Base-by-base conservation (phyloP, 2,329 filamentous ascomycete genomes). In the Fusarium sulawesiense region DNA sequence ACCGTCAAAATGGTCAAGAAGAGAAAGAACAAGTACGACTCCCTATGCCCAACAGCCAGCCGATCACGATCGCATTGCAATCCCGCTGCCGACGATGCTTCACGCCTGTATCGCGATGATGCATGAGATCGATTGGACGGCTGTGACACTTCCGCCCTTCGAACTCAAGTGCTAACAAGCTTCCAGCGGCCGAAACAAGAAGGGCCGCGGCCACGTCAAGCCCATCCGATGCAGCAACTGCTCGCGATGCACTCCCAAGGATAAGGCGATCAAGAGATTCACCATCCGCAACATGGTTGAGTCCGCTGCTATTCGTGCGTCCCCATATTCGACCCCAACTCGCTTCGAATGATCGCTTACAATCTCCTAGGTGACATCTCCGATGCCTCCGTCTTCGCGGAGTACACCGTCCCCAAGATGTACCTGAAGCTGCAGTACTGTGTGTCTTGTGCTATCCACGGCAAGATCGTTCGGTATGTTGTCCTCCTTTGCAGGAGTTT, bases 381-480 rank as follows among this genome's bases (percentile, higher is more conserved):
- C 77, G 96, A 99, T 85, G 96, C 97, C 82, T 98, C 96, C 81
- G 96, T 99, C 86, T 99, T 98, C 88, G 85, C 92, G 81, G 96
- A 99, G 89, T 99, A 99, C 90, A 94, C 94, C 79, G 95, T 99
- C 82, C 96, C 96, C 87, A 99, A 99, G 93, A 99, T 99, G 97
- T 99, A 99, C 93, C 89, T 99, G 87, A 99, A 99, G 92, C 92
- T 99, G 85, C 96, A 99, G 89, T 99, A 99, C 93, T 99, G 96
- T 86, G 96, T 99, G 83, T 98, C 95, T 86, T 99, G 96, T 88
- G 96, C 96, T 82, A 99, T 99, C 78, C 96, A 99, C 90, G 96
- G 96, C 90, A 99, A 99, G 93, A 99, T 99, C 85, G 97, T 99
- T 86, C 95, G 96, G 95, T 98, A 96, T 86, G 94, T 90, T 84